Conservation (phyloP, 1,284 basidiomycete genomes). For the Rugosomyces carneus region DNA sequence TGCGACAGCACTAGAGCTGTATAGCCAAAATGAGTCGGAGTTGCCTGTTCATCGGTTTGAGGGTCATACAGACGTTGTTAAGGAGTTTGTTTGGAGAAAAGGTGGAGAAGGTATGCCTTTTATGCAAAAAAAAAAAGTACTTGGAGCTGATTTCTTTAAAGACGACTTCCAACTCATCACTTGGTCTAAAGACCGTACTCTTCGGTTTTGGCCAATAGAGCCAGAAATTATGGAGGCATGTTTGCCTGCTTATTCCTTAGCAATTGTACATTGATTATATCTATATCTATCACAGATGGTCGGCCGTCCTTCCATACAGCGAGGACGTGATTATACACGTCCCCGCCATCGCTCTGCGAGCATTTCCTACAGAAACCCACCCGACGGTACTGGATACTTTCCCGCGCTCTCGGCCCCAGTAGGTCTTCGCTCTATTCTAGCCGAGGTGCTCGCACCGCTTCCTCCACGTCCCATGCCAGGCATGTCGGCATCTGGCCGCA, state of each 20-base stretch:
- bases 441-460: slow-evolving; percentile 56
- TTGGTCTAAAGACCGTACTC: slow-evolving; percentile 92
- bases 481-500: slow-evolving; percentile 9
- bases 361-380: slow-evolving; percentile 45
- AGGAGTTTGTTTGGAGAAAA: slow-evolving; percentile 96
- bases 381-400: slow-evolving; percentile 30
- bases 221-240: slow-evolving; percentile 61
- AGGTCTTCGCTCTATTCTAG: slow-evolving; percentile 59
- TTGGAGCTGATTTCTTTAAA: slow-evolving; percentile 35
- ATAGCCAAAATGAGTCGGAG: slow-evolving; percentile 34
- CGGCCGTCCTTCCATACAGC: slow-evolving; percentile 28
- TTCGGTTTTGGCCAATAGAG: slow-evolving; percentile 89
- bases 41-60: slow-evolving; percentile 74
- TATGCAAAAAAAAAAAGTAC: neutral
- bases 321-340: slow-evolving; percentile 17
- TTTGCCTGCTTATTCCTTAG: slow-evolving; percentile 1
- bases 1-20: slow-evolving; percentile 84
- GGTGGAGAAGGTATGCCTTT: slow-evolving; percentile 40
- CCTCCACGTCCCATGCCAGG: slow-evolving; percentile 26
- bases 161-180: slow-evolving; percentile 90
- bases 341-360: slow-evolving; percentile 12
- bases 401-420: slow-evolving; percentile 57
- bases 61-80: slow-evolving; percentile 90
- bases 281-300: slow-evolving; percentile 36
- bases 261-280: too few species aligned